Evolutionary conservation across 257 asterid species (phyloP).

Genomic region (Rehmannia glutinosa): DNA sequence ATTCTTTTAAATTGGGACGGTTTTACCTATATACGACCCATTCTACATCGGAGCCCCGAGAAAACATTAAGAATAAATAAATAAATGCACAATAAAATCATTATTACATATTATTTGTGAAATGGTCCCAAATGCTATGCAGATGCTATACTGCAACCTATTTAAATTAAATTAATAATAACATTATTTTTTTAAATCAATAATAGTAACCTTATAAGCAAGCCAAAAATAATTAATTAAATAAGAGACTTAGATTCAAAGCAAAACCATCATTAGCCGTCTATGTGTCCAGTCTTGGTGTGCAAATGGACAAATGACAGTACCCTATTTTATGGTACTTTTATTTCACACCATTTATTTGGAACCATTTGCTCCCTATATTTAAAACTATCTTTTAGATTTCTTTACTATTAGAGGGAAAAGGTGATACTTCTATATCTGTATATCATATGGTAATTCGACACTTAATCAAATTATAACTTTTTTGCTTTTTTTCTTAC

Average conservation of each 20-base stretch:
- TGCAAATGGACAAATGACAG: slow-evolving; percentile 12
- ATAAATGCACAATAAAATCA: too few relatives aligned
- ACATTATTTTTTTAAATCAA: too few relatives aligned
- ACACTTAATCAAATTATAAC: background rate
- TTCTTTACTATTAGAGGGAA: too few relatives aligned
- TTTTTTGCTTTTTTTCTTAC: too few relatives aligned
- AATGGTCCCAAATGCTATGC: background rate
- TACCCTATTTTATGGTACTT: background rate
- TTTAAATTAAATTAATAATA: background rate
- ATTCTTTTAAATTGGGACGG: too few relatives aligned
- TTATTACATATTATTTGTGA: background rate
- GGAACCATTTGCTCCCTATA: slow-evolving; percentile 14
- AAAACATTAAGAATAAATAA: too few relatives aligned
- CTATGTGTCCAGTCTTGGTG: background rate
- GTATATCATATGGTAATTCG: background rate
- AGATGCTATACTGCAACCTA: background rate
- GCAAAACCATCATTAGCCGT: slow-evolving; percentile 18
- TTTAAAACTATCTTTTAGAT: too few relatives aligned
- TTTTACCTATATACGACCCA: too few relatives aligned
- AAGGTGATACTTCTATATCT: background rate
- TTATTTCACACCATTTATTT: slow-evolving; percentile 22
- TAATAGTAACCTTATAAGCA: background rate
- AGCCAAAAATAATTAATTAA: background rate
- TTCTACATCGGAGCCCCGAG: too few relatives aligned
- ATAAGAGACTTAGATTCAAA: slow-evolving; percentile 10